A percentile compares a stretch with the other conserved stretches of the same genome.
These are phyloP conservation scores for Talaromyces albobiverticillius DNA, from an alignment of 2,329 filamentous ascomycete genomes.

Conservation along the genomic window DNA sequence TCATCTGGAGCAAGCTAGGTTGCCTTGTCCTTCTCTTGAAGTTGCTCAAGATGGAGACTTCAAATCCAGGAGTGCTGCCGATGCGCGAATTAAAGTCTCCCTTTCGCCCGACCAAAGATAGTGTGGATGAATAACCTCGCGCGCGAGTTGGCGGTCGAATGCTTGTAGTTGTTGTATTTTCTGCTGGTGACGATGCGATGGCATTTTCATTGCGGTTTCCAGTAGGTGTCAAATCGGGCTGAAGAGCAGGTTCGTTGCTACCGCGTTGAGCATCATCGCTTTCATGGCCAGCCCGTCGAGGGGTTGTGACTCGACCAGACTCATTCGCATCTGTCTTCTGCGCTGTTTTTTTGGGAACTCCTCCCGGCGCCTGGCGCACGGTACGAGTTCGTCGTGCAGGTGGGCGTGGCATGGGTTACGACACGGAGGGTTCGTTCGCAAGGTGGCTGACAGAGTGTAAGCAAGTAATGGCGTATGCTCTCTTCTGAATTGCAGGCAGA, in stretches of 20 bases:
- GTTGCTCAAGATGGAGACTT: conserved; percentile 43
- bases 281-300: neutral
- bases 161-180: conserved; percentile 30
- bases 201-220: conserved; percentile 29
- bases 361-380: conserved; percentile 15
- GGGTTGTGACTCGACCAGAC: conserved; percentile 1
- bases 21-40: conserved; percentile 44
- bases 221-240: conserved; percentile 32
- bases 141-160: conserved; percentile 36
- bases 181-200: conserved; percentile 35
- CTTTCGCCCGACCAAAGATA: conserved; percentile 36
- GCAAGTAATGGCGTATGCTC: too few relatives aligned
- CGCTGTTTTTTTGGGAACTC: neutral
- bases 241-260: conserved; percentile 14
- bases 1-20: conserved; percentile 44
- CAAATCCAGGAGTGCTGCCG: conserved; percentile 40
- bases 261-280: neutral
- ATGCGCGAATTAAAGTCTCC: conserved; percentile 33
- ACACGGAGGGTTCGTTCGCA: conserved; percentile 9
- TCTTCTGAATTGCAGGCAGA: too few relatives aligned
- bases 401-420: conserved; percentile 26
- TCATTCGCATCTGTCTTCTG: conserved; percentile 1
- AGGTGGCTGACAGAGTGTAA: neutral
- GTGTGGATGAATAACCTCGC: conserved; percentile 38
- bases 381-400: conserved; percentile 26